A percentile compares a stretch with the other conserved stretches of the same genome.
Conservation (phyloP, 805 yeast species). For the Wickerhamiella qilinensis region DNA sequence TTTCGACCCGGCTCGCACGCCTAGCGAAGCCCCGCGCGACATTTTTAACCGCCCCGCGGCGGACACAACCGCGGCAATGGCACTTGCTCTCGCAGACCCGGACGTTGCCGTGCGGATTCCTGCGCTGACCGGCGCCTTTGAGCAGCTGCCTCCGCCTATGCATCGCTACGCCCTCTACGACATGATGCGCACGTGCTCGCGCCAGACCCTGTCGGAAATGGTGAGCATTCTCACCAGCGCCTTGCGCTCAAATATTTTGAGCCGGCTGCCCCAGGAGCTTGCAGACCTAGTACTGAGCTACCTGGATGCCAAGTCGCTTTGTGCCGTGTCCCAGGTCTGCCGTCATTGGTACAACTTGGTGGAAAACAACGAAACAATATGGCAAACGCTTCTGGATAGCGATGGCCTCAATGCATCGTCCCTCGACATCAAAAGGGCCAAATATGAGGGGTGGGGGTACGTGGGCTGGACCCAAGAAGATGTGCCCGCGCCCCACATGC, state of each 20-base stretch:
- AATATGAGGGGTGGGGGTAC: constrained; percentile 21
- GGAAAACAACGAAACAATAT: constrained; percentile 41
- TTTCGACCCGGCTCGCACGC: too few species aligned
- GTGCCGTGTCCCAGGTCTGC: constrained; percentile 47
- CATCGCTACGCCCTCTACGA: constrained; percentile 36
- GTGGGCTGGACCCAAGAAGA: constrained; percentile 16
- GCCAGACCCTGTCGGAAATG: constrained; percentile 46
- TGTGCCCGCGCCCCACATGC: constrained; percentile 1
- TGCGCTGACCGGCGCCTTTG: constrained; percentile 18
- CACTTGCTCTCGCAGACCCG: too few species aligned
- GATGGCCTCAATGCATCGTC: constrained; percentile 41
- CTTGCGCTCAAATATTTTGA: constrained; percentile 57
- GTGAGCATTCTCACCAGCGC: constrained; percentile 34
- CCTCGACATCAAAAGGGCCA: constrained; percentile 30
- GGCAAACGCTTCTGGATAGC: constrained; percentile 48
- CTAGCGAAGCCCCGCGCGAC: too few species aligned
- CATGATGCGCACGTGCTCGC: constrained; percentile 40
- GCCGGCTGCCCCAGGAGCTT: constrained; percentile 61
- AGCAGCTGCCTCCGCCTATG: constrained; percentile 28
- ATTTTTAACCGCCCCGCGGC: too few species aligned
- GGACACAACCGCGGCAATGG: too few species aligned
- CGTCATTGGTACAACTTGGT: constrained; percentile 54
- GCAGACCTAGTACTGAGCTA: constrained; percentile 45
- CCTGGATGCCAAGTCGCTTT: constrained; percentile 47
- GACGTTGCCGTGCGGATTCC: constrained; percentile 14